Evolutionary conservation across 306 rosid genomes (phyloP), one percentile per base, ranked within the genome.

Genomic region (Hippophae gyantsensis): DNA sequence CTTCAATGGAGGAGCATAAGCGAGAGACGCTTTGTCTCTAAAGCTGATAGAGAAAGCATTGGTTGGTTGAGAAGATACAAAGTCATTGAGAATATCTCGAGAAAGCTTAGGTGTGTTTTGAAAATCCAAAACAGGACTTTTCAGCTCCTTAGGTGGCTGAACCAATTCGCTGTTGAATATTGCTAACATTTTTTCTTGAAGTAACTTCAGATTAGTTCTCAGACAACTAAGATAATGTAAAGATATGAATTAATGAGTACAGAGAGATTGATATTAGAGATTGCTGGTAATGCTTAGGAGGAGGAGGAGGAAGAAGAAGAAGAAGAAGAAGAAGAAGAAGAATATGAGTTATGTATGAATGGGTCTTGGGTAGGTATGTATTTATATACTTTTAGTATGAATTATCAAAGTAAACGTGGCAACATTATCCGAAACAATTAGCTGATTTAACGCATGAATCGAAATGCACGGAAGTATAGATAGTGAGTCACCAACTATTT

Each of bases 121-220:
- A 11, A 74, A 73, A 65, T 58, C 64, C 66, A 87, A 55, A 48
- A 80, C 90, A 12, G 98, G 92, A 72, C 98, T 90, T 10, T 85
- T 70, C 38, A 92, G 88, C 84, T 92, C 98, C 75, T 84, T 74
- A 0, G 98, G 98, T 61, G 98, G 89, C 49, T 80, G 76, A 8
- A 81, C 92, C 71, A 84, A 70, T 40, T 68, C 86, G 58, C 80
- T 83, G 72, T 80, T 83, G 87, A 92, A 92, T 73, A 92, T 83
- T 1, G 87, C 89, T 70, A 87, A 82, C 98, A 90, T 90, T 18
- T 75, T 78, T 6, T 2, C 7, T 45, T 45, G 8, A 3, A 6
- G 7, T 8, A 32, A 43, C 38, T 27, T 27, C 38, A 27, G 4
- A 27, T 27, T 42, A 57, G 38, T 10, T 9, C 5, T 18, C 12